phyloP scores from a whole-genome alignment of 306 rosid genomes.

The Citrullus mucosospermus region DNA sequence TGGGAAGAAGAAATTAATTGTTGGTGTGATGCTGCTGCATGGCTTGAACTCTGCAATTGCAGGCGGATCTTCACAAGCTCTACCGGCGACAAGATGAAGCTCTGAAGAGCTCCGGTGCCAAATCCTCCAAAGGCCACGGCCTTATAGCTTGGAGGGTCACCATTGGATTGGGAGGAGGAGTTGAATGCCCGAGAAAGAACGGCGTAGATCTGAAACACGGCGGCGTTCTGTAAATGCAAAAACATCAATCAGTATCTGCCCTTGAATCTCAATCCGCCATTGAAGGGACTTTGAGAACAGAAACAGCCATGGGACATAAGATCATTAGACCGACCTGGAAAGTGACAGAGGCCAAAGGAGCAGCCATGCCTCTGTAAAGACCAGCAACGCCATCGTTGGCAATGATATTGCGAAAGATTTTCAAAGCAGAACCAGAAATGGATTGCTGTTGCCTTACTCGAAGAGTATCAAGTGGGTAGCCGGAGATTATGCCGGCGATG shows the following conservation, averaged over 20 bases:
- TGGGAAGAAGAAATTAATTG: slow-evolving; percentile 6
- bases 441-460: slow-evolving; percentile 48
- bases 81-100: slow-evolving; percentile 51
- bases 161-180: slow-evolving; percentile 17
- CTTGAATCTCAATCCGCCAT: background rate
- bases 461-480: slow-evolving; percentile 79
- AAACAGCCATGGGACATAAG: background rate
- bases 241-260: background rate
- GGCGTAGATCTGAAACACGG: slow-evolving; percentile 72
- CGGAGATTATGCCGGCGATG: slow-evolving; percentile 65
- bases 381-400: slow-evolving; percentile 47
- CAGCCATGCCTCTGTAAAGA: slow-evolving; percentile 75
- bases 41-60: slow-evolving; percentile 31
- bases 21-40: background rate
- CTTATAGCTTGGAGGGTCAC: slow-evolving; percentile 56
- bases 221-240: slow-evolving; percentile 48
- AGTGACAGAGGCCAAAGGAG: slow-evolving; percentile 77
- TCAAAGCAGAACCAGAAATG: slow-evolving; percentile 37
- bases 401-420: slow-evolving; percentile 39
- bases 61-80: slow-evolving; percentile 66
- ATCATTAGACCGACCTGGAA: slow-evolving; percentile 48
- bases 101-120: slow-evolving; percentile 62
- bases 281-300: background rate
- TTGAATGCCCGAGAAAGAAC: slow-evolving; percentile 54
- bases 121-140: slow-evolving; percentile 64